Evolutionary conservation across 2,329 filamentous ascomycete genomes (phyloP).

Genomic region (Cladosporium sp.): DNA sequence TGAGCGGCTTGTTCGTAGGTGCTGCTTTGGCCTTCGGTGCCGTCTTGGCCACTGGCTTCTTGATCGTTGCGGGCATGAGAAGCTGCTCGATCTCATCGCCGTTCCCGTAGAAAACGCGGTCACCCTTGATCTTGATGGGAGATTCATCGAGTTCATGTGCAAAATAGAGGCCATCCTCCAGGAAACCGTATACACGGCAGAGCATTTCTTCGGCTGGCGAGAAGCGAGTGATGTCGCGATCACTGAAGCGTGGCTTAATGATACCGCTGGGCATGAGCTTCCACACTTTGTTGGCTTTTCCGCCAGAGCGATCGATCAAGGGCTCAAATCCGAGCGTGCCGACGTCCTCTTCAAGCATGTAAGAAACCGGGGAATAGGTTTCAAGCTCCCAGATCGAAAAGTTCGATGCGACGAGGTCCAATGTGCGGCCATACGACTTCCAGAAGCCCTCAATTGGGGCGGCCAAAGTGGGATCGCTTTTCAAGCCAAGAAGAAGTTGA

Average conservation of each 20-base stretch:
- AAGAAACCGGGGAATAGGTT: conserved; percentile 51
- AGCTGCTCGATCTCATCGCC: conserved; percentile 29
- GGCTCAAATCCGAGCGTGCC: conserved; percentile 66
- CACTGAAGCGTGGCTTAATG: conserved; percentile 55
- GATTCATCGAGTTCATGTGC: conserved; percentile 49
- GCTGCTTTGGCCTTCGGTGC: conserved; percentile 13
- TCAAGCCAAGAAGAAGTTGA: conserved; percentile 54
- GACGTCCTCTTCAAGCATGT: conserved; percentile 68
- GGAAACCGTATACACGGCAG: conserved; percentile 63
- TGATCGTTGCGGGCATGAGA: conserved; percentile 42
- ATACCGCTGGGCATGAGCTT: conserved; percentile 44
- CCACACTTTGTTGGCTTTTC: conserved; percentile 53
- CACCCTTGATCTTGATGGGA: conserved; percentile 27
- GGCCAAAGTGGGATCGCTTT: conserved; percentile 55
- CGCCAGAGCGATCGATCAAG: conserved; percentile 43
- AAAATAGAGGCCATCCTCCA: conserved; percentile 61
- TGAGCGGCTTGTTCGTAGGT: conserved; percentile 30
- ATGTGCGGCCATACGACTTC: conserved; percentile 63
- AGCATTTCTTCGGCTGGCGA: conserved; percentile 65
- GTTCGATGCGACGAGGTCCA: conserved; percentile 58
- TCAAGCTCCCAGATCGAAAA: conserved; percentile 59
- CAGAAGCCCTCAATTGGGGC: conserved; percentile 63
- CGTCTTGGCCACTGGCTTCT: conserved; percentile 31
- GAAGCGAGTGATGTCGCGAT: conserved; percentile 52
- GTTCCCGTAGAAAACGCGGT: conserved; percentile 30